These are phyloP conservation scores for Aspergillus pseudoterreus DNA, from an alignment of 2,329 filamentous ascomycete species.

Conservation along the genomic window DNA sequence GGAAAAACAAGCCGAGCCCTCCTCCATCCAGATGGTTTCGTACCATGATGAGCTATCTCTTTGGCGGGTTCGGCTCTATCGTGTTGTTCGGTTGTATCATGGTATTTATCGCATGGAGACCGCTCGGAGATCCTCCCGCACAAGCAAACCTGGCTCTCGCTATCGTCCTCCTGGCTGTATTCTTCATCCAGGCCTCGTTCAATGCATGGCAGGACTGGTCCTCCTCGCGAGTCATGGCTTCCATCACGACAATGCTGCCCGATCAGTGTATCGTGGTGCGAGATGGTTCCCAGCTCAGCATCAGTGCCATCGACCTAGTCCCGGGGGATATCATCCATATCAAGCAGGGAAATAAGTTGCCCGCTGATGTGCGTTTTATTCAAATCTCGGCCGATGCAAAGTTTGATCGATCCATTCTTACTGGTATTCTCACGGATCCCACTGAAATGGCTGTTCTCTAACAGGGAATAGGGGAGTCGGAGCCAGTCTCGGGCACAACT, in stretches of 20 bases:
- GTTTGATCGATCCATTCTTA: slow-evolving; percentile 71
- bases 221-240: slow-evolving; percentile 71
- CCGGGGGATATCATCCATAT: slow-evolving; percentile 68
- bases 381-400: slow-evolving; percentile 66
- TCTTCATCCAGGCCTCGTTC: slow-evolving; percentile 65
- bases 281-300: slow-evolving; percentile 50
- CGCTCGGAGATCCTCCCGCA: slow-evolving; percentile 68
- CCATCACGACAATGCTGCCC: slow-evolving; percentile 76
- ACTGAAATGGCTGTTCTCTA: too few species aligned
- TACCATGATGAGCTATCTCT: slow-evolving; percentile 66
- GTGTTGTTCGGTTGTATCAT: slow-evolving; percentile 65
- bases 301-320: slow-evolving; percentile 60
- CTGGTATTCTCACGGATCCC: slow-evolving; percentile 41
- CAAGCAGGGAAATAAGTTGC: slow-evolving; percentile 69
- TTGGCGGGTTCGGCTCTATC: slow-evolving; percentile 72
- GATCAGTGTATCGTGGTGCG: slow-evolving; percentile 65
- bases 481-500: slow-evolving; percentile 60
- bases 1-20: slow-evolving; percentile 63
- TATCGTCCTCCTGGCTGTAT: slow-evolving; percentile 69
- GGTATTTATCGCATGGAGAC: slow-evolving; percentile 74
- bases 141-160: slow-evolving; percentile 68
- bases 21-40: slow-evolving; percentile 59
- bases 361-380: slow-evolving; percentile 68
- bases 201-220: slow-evolving; percentile 73
- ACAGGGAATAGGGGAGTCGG: slow-evolving; percentile 61